Evolutionary conservation across 2,329 filamentous ascomycete genomes (phyloP).

Genomic region (Teratosphaeriaceae sp.): DNA sequence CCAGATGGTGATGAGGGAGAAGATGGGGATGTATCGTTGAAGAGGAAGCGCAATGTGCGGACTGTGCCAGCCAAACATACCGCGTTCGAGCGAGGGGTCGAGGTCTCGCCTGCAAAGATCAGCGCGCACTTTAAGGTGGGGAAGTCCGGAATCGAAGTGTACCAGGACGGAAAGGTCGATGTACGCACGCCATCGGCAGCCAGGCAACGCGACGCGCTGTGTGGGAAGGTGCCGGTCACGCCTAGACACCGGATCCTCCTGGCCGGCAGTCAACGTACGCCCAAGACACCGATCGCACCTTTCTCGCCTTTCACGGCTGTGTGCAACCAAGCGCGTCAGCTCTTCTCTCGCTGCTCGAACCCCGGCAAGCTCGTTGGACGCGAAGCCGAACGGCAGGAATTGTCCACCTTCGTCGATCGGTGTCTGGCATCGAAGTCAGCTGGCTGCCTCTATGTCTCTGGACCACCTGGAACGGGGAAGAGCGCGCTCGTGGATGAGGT

Average conservation of each 20-base stretch:
- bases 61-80: constrained; percentile 45
- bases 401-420: constrained; percentile 62
- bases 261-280: constrained; percentile 68
- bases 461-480: constrained; percentile 93
- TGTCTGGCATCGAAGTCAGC: constrained; percentile 55
- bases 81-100: constrained; percentile 35
- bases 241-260: constrained; percentile 80
- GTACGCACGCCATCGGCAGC: constrained; percentile 59
- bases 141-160: constrained; percentile 32
- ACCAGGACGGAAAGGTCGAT: constrained; percentile 33
- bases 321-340: constrained; percentile 78
- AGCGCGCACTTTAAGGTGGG: constrained; percentile 38
- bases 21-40: constrained; percentile 20
- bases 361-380: constrained; percentile 72
- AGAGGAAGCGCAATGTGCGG: constrained; percentile 28
- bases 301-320: constrained; percentile 61
- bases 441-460: constrained; percentile 90
- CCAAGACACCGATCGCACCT: constrained; percentile 66
- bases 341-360: constrained; percentile 74
- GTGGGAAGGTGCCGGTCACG: constrained; percentile 62
- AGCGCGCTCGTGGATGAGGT: constrained; percentile 87
- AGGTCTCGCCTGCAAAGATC: constrained; percentile 40
- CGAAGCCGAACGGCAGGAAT: constrained; percentile 59
- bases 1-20: constrained; percentile 22
- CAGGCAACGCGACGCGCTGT: constrained; percentile 71